Conservation (phyloP, 257 asterid species). For the Catharanthus roseus region DNA sequence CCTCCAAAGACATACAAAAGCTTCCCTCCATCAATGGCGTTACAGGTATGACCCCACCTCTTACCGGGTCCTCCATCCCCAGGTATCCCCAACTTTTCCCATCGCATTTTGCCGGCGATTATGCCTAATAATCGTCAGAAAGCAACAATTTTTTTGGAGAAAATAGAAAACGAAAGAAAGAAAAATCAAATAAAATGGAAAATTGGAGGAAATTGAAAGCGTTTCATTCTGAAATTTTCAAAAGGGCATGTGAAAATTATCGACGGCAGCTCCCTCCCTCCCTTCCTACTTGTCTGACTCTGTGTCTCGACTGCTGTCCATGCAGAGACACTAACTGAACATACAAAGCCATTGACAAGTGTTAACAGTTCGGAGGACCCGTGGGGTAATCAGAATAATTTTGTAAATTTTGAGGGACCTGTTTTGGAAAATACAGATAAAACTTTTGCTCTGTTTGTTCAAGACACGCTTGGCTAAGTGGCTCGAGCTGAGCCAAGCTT, state of each 20-base stretch:
- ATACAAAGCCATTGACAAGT: slow-evolving; percentile 16
- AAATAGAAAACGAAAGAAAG: not conserved
- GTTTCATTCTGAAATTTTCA: not conserved
- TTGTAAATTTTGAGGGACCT: not conserved
- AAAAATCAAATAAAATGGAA: not conserved
- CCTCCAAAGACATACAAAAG: slow-evolving; percentile 96
- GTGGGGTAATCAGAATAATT: not conserved
- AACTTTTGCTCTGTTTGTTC: not conserved
- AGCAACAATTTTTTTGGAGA: not conserved
- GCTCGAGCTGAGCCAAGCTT: too few species aligned
- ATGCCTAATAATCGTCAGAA: not conserved
- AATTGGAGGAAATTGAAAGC: slow-evolving; percentile 8
- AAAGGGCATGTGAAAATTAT: slow-evolving; percentile 12
- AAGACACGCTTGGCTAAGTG: too few species aligned
- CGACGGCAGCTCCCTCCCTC: not conserved
- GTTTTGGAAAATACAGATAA: not conserved
- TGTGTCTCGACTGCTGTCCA: slow-evolving; percentile 13
- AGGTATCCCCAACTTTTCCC: slow-evolving; percentile 65
- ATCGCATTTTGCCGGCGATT: slow-evolving; percentile 43
- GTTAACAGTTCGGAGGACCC: slow-evolving; percentile 10
- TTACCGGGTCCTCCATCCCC: slow-evolving; percentile 75
- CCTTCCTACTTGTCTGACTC: too few species aligned
- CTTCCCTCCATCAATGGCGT: slow-evolving; percentile 78
- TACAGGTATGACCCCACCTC: slow-evolving; percentile 99
- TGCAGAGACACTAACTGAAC: slow-evolving; percentile 13